Conservation (phyloP, 2,329 filamentous ascomycete species). For the Colletotrichum tamarilloi region DNA sequence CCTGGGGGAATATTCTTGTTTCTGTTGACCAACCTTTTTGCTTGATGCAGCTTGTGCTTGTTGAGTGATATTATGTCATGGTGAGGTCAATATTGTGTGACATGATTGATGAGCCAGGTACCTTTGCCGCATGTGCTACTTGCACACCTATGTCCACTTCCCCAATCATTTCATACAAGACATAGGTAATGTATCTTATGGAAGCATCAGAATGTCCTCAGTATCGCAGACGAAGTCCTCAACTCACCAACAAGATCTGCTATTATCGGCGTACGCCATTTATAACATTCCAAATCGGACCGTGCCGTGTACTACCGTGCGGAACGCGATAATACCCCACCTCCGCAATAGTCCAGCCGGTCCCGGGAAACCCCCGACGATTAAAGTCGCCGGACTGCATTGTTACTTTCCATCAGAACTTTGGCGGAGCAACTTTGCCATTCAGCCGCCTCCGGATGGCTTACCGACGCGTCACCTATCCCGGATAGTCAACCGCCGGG, state of each 20-base stretch:
- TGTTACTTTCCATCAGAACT: background rate
- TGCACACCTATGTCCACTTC: too few relatives aligned
- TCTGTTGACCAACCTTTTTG: background rate
- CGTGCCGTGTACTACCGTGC: background rate
- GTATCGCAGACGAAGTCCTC: too few relatives aligned
- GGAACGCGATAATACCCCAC: background rate
- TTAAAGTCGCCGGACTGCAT: background rate
- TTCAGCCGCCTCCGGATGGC: background rate
- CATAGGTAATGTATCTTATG: too few relatives aligned
- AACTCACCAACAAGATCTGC: too few relatives aligned
- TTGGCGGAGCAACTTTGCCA: background rate
- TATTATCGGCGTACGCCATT: background rate
- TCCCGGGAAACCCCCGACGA: background rate
- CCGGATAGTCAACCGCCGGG: background rate
- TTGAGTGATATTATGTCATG: constrained; percentile 11
- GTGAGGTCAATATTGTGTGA: background rate
- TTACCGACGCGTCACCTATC: background rate
- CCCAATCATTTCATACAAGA: too few relatives aligned
- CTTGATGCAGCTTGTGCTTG: background rate
- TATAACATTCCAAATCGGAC: too few relatives aligned
- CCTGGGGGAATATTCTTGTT: background rate
- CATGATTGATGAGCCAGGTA: background rate
- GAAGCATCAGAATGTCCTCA: too few relatives aligned
- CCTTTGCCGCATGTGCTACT: too few relatives aligned
- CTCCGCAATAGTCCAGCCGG: background rate